Conservation (phyloP, 1,284 basidiomycete species). For the Irpex rosettiformis region DNA sequence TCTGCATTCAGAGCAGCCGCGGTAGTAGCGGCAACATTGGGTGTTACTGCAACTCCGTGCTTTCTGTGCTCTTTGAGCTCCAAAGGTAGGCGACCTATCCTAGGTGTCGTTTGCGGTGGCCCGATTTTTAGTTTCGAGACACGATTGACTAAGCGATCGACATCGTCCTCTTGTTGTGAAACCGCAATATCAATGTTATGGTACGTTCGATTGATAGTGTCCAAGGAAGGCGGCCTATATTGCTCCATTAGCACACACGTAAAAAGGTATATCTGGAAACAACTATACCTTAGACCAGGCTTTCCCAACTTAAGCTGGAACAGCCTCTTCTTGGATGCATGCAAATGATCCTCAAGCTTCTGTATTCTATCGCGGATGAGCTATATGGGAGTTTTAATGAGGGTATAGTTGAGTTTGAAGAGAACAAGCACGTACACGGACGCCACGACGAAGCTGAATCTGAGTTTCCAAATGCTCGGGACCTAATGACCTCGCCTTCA, state of each 20-base stretch:
- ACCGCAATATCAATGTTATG: conserved; percentile 77
- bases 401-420: neutral
- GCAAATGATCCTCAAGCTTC: conserved; percentile 75
- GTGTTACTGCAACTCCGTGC: conserved; percentile 47
- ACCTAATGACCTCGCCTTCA: conserved; percentile 77
- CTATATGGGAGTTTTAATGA: conserved; percentile 32
- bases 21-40: conserved; percentile 65
- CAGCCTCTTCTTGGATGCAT: conserved; percentile 67
- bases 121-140: conserved; percentile 51
- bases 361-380: conserved; percentile 66
- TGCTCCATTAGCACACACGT: conserved; percentile 2
- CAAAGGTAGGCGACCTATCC: conserved; percentile 26
- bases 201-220: conserved; percentile 80
- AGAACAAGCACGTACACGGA: conserved; percentile 62
- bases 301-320: conserved; percentile 61
- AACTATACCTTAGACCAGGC: conserved; percentile 61
- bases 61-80: conserved; percentile 31
- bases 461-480: conserved; percentile 88
- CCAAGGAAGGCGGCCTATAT: conserved; percentile 73
- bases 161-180: conserved; percentile 57
- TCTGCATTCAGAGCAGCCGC: conserved; percentile 79
- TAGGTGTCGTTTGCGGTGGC: conserved; percentile 11
- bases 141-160: conserved; percentile 53
- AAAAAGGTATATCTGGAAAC: neutral
- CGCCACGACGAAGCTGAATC: conserved; percentile 64